Conservation (phyloP, 1,139 yeast species). For the Diutina neorugosa region DNA sequence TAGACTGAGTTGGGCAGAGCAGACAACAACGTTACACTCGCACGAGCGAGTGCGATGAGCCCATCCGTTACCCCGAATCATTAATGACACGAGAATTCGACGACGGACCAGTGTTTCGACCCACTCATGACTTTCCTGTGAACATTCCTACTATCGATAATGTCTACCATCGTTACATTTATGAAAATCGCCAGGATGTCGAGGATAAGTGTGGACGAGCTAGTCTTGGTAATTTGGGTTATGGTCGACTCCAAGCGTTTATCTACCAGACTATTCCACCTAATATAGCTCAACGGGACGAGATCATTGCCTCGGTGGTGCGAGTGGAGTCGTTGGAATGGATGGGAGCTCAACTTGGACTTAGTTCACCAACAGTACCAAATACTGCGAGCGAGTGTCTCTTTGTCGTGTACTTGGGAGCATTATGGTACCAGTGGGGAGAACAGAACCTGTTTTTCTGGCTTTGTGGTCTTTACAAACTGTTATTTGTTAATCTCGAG, state of each 20-base stretch:
- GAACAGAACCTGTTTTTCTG: not conserved
- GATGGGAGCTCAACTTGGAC: not conserved
- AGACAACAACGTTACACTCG: no score
- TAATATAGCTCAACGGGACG: not conserved
- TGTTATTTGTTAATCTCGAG: not conserved
- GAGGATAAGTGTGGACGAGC: not conserved
- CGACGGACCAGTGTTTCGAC: not conserved
- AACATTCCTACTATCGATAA: not conserved
- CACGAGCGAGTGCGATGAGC: no score
- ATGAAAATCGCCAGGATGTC: not conserved
- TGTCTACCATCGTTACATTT: not conserved
- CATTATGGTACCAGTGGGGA: slow-evolving; percentile 3
- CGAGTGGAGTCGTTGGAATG: not conserved
- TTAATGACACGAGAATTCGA: not conserved
- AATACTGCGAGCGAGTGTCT: not conserved
- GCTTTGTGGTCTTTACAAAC: not conserved
- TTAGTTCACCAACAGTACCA: not conserved
- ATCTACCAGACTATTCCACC: not conserved
- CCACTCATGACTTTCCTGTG: not conserved
- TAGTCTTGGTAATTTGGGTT: not conserved
- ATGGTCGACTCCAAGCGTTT: not conserved
- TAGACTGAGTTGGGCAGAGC: no score
- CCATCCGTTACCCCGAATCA: no score
- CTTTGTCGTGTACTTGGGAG: not conserved
- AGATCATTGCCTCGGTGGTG: not conserved